Base-by-base conservation (phyloP, 495 filamentous ascomycete genomes). In the Podospora pseudoanserina region DNA sequence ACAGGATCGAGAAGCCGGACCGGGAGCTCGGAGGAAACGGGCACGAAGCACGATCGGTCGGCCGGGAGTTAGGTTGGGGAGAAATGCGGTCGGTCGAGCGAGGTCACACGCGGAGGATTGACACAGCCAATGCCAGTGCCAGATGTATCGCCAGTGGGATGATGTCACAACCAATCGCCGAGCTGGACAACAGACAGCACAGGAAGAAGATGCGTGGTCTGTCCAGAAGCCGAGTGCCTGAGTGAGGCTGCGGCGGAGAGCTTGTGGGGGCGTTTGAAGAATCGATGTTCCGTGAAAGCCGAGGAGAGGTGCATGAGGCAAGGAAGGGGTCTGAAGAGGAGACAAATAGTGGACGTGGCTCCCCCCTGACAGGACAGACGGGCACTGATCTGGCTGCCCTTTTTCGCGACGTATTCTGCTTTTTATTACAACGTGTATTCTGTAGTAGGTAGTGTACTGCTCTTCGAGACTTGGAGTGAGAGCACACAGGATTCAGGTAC, bases 141-240 rank as follows among this genome's bases (percentile, higher is more conserved):
- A 32, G 30, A 15, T 1, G 4, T 64, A 60, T 23, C 60, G 3
- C 54, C 53, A 53, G 63, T 34, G 28, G 20, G 30, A 70, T 72
- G 71, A 69, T 65, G 71, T 73, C 66, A 67, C 71, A 66, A 58
- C 19, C 55, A 58, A 58, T 58, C 55, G 55, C 55, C 23, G 55
- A 58, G n/a, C n/a, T 58, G 5, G 55, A 58, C 18, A 26, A 58
- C n/a, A 58, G 18, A 66, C 64, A 32, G 19, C 28, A 4, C 61
- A 28, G 63, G 20, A 54, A 23, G 56, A 23, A 19, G 18, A 16
- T 7, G 58, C 18, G 9, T 11, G 39, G 15, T 49, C 13, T 49
- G 39, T 49, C 39, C 15, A 49, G 39, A 49, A 9, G 2, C 44
- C 53, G 7, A 7, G 7, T 5, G 64, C 56, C 15, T 9, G 13